Evolutionary conservation across 306 rosid genomes (phyloP).

Genomic region (Cercis canadensis): DNA sequence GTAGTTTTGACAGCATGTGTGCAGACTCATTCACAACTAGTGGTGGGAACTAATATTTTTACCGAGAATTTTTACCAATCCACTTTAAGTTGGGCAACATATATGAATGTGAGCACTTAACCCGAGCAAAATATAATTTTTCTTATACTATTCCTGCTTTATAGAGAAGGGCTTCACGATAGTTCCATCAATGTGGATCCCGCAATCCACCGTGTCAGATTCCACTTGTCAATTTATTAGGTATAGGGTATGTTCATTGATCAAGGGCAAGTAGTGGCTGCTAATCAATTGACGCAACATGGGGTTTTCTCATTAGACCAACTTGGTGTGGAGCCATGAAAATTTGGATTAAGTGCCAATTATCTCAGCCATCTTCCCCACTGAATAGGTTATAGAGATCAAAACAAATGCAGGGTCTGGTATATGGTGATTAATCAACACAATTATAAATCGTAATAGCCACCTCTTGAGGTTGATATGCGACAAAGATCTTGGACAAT

Average conservation of each 20-base stretch:
- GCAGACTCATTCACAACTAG: too few relatives aligned
- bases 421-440: slow-evolving; percentile 37
- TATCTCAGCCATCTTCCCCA: slow-evolving; percentile 34
- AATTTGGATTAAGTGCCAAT: slow-evolving; percentile 39
- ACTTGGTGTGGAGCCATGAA: slow-evolving; percentile 49
- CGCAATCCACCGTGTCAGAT: slow-evolving; percentile 38
- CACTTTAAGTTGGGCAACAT: too few relatives aligned
- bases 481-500: slow-evolving; percentile 41
- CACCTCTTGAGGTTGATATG: slow-evolving; percentile 39
- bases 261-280: slow-evolving; percentile 3
- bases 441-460: slow-evolving; percentile 38
- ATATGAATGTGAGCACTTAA: too few relatives aligned
- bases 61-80: too few relatives aligned
- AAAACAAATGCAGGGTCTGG: slow-evolving; percentile 34
- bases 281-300: slow-evolving; percentile 34
- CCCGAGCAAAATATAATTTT: background rate
- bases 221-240: slow-evolving; percentile 40
- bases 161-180: slow-evolving; percentile 20
- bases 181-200: too few relatives aligned
- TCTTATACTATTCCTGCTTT: slow-evolving; percentile 41
- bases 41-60: too few relatives aligned
- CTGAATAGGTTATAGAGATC: slow-evolving; percentile 31
- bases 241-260: slow-evolving; percentile 8
- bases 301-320: slow-evolving; percentile 46
- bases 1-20: too few relatives aligned